A percentile compares a stretch with the other conserved stretches of the same genome.
Conservation (phyloP, 805 yeast genomes). For the Dipodascopsis tothii region DNA sequence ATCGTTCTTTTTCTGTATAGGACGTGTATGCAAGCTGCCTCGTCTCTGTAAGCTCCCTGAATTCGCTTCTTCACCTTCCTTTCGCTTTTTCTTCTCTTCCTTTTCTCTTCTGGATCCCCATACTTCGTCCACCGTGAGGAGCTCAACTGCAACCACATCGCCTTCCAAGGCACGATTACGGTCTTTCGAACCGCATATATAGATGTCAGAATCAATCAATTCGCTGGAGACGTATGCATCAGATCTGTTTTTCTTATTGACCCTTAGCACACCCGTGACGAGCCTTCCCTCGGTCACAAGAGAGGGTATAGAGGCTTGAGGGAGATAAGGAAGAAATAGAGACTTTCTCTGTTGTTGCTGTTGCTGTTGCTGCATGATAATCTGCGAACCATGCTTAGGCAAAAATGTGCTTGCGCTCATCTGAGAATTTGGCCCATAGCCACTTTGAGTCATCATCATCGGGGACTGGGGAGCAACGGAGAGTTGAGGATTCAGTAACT, state of each 20-base stretch:
- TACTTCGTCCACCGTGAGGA: slow-evolving; percentile 91
- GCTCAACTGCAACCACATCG: slow-evolving; percentile 90
- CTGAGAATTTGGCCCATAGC: too few species aligned
- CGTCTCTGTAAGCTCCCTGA: slow-evolving; percentile 67
- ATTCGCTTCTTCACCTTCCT: slow-evolving; percentile 39
- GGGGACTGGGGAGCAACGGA: background rate
- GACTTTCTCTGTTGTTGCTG: slow-evolving; percentile 41
- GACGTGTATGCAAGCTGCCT: slow-evolving; percentile 89
- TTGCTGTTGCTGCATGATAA: background rate
- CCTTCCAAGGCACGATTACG: slow-evolving; percentile 96
- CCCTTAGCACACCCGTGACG: slow-evolving; percentile 87
- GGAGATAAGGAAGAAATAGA: slow-evolving; percentile 89
- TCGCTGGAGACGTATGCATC: slow-evolving; percentile 98
- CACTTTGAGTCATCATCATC: too few species aligned
- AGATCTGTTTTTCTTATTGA: slow-evolving; percentile 90
- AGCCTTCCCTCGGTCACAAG: slow-evolving; percentile 81
- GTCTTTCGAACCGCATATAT: slow-evolving; percentile 96
- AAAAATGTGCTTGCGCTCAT: too few species aligned
- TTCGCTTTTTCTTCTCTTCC: slow-evolving; percentile 92
- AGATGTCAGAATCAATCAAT: slow-evolving; percentile 89
- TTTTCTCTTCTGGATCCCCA: slow-evolving; percentile 95
- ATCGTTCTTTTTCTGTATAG: slow-evolving; percentile 94
- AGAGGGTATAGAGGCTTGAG: slow-evolving; percentile 87
- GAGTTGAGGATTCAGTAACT: background rate
- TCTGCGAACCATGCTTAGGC: too few species aligned